phyloP scores from a whole-genome alignment of 768 basidiomycete genomes.

The Trametes meyenii region DNA sequence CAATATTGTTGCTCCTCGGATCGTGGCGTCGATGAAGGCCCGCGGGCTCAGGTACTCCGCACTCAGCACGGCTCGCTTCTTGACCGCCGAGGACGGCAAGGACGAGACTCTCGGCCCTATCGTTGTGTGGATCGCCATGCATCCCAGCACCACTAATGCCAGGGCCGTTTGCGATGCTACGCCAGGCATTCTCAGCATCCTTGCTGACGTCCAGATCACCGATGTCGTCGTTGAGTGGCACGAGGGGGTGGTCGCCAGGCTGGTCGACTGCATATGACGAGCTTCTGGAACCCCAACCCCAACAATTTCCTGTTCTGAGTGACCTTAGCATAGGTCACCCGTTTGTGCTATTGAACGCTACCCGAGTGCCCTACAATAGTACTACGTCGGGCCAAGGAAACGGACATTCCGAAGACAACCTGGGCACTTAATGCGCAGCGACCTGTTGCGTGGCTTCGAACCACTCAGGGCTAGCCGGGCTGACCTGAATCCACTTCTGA shows the following conservation, averaged over 20 bases:
- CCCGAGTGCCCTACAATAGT: too few relatives aligned
- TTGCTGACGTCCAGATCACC: slow-evolving; percentile 34
- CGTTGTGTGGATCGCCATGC: slow-evolving; percentile 43
- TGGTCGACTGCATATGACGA: slow-evolving; percentile 27
- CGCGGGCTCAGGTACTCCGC: slow-evolving; percentile 34
- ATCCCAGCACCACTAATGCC: slow-evolving; percentile 38
- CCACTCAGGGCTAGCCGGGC: too few relatives aligned
- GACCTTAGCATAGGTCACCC: too few relatives aligned
- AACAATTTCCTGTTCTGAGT: slow-evolving; percentile 22
- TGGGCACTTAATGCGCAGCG: too few relatives aligned
- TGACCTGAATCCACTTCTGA: too few relatives aligned
- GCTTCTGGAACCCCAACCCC: slow-evolving; percentile 11
- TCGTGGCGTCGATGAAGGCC: slow-evolving; percentile 40
- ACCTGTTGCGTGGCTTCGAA: too few relatives aligned
- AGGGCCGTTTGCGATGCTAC: slow-evolving; percentile 37
- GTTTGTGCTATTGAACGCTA: too few relatives aligned
- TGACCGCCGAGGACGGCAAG: slow-evolving; percentile 29
- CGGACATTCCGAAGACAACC: too few relatives aligned
- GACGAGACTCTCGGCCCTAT: slow-evolving; percentile 37
- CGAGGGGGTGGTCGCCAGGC: slow-evolving; percentile 35
- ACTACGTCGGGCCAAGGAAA: too few relatives aligned
- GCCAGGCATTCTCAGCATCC: slow-evolving; percentile 41
- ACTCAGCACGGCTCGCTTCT: slow-evolving; percentile 35
- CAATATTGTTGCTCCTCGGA: slow-evolving; percentile 41
- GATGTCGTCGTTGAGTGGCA: slow-evolving; percentile 43